phyloP scores from a whole-genome alignment of 805 yeast genomes.

The Nakazawaea molendinolei region DNA sequence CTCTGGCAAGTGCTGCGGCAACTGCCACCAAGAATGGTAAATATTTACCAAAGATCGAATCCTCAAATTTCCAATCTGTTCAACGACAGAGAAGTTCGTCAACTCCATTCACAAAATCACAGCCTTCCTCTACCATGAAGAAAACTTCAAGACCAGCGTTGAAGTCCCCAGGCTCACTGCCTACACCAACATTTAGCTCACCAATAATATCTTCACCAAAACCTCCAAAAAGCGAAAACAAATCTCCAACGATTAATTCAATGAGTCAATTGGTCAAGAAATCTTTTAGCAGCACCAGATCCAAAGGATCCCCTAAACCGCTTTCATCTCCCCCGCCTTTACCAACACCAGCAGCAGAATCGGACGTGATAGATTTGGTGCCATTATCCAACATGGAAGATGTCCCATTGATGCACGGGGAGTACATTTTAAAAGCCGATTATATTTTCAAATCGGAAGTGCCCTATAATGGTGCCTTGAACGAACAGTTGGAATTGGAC shows the following conservation, averaged over 20 bases:
- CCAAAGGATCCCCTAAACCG: too few species aligned
- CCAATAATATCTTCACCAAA: neutral
- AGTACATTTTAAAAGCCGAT: conserved; percentile 26
- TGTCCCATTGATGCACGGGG: conserved; percentile 19
- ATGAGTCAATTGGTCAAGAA: conserved; percentile 6
- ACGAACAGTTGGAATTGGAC: too few species aligned
- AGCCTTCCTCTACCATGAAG: neutral
- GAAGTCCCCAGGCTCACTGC: neutral
- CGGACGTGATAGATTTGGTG: conserved; percentile 22
- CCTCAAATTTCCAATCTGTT: conserved; percentile 4
- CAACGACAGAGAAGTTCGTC: conserved; percentile 4
- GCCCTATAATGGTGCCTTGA: conserved; percentile 12
- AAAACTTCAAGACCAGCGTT: conserved; percentile 1
- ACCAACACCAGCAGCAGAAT: too few species aligned
- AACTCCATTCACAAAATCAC: neutral
- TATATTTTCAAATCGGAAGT: conserved; percentile 27
- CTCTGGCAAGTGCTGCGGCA: conserved; percentile 15
- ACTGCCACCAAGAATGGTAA: conserved; percentile 16
- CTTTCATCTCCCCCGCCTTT: too few species aligned
- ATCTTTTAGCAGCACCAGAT: conserved; percentile 6
- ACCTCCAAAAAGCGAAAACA: neutral
- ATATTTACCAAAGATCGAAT: neutral
- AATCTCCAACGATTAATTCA: conserved; percentile 6
- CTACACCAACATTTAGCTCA: neutral
- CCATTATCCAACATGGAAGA: conserved; percentile 14